Base-by-base conservation (phyloP, 2,329 filamentous ascomycete species). In the Coccinonectria pachysandricola region DNA sequence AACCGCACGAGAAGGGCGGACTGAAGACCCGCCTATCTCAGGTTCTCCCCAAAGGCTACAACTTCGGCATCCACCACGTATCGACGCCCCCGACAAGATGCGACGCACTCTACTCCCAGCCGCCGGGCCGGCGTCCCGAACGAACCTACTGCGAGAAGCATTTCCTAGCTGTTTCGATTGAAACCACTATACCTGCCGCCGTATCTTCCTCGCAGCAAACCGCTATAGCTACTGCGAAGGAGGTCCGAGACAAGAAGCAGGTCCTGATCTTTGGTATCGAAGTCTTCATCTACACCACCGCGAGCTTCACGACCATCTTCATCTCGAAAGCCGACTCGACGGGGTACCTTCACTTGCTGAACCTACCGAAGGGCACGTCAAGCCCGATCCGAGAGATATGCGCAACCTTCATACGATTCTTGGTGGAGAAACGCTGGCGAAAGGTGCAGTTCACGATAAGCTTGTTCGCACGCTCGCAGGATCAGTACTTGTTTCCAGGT, bases 281-380 rank as follows among this genome's bases (percentile, higher is more conserved):
- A 51, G 66, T 95, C 26, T 68, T 91, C 43, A 71, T 98, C 34
- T 98, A 92, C 56, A 81, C 76, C 1, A 94, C 87, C 0, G 70
- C 72, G 23, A 70, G 72, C 42, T 71, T 85, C 13, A 93, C 81
- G 2, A 95, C 83, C 4, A 69, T 96, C 28, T 98, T 98, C 52
- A 79, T 98, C 13, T 88, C 87, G 37, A 98, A 98, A 56, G 91
- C 91, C 24, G 91, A 98, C 58, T 95, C 91, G 7, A 95, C 88
- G 0, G 91, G 92, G 13, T 92, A 85, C 49, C 60, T 95, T 7
- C 64, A 76, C 39, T 63, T 79, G 2, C 60, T 87, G 18, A 59
- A 70, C 11, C 60, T 82, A 0, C 70, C 76, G 10, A 69, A 61
- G 40, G 65, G 70, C n/a, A 62, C 67, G 0, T 63, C 71, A 0